Evolutionary conservation across 1,139 yeast genomes (phyloP), one percentile per base, ranked within the genome.

Genomic region (Magnusiomyces sp.): DNA sequence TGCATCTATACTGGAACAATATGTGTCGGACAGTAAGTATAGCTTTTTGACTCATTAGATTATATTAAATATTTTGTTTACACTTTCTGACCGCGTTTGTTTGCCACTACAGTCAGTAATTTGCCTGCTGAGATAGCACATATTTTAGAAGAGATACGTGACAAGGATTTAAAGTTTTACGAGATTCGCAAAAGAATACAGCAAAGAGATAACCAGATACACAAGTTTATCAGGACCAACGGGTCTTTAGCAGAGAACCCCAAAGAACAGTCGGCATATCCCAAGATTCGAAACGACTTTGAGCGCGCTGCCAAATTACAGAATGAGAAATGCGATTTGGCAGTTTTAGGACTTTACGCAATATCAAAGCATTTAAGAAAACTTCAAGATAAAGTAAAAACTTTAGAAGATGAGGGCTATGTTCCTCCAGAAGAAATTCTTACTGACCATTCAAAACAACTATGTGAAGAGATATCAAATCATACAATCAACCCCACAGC

Each of bases 71-170:
- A 7, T 23, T 5, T 23, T 5, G 4, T 23, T 23, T 4, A 23
- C 4, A 23, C 29, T 5, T 23, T 4, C 29, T 23, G 7, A 23
- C 29, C 29, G 7, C 7, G 2, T 38, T 29, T 50, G 38, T 39
- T 45, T 23, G 19, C 17, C 6, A 31, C 10, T 11, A 3, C 40
- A 59, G 59, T 92, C 50, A 80, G 92, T 29, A 92, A 90, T 62
- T 73, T 92, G 41, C 97, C 97, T n/a, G 80, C 88, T 10, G 98
- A 92, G 66, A 77, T 92, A 46, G 82, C 82, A 50, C 88, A 85
- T 61, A 70, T 88, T 41, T 70, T 92, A 49, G 88, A 86, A 49
- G 97, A 92, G 65, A 74, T 92, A 47, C 77, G 83, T 49, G 77
- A 74, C 49, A 79, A 83, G 55, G 98, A 92, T 62, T 59, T 71